Conservation (phyloP, 176 grass and related monocot genomes). For the Musa schizocarpa region DNA sequence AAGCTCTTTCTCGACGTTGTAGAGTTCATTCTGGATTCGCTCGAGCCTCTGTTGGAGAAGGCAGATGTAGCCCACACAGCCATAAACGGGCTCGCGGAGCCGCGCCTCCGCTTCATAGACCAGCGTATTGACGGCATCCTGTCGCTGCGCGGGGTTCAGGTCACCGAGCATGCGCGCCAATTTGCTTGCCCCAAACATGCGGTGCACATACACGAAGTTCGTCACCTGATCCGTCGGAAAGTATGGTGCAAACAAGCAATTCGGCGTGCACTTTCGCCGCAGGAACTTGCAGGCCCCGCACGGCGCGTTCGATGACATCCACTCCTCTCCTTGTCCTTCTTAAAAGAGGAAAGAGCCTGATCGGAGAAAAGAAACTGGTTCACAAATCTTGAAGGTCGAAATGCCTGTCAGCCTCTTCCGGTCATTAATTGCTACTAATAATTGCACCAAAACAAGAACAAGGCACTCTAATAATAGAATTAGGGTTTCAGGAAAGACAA, state of each 20-base stretch:
- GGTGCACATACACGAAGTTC: conserved; percentile 60
- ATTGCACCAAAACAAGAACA: too few relatives aligned
- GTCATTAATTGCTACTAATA: too few relatives aligned
- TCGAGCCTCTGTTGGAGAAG: conserved; percentile 58
- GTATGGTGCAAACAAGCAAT: conserved; percentile 73
- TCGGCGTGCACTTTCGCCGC: conserved; percentile 60
- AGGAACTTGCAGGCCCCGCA: conserved; percentile 95
- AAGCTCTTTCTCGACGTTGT: neutral
- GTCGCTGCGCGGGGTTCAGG: conserved; percentile 36
- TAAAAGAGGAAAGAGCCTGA: too few relatives aligned
- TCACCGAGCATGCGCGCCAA: conserved; percentile 57
- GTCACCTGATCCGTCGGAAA: conserved; percentile 30
- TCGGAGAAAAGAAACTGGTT: too few relatives aligned
- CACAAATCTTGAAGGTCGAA: too few relatives aligned
- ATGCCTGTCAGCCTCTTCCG: too few relatives aligned
- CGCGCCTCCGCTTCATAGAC: conserved; percentile 79
- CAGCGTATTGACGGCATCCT: conserved; percentile 49
- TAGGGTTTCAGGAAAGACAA: too few relatives aligned
- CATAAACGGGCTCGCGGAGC: conserved; percentile 71
- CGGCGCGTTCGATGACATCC: conserved; percentile 31
- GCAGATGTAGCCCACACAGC: conserved; percentile 62
- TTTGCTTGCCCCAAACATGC: conserved; percentile 80
- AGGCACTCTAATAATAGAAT: too few relatives aligned
- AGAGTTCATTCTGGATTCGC: neutral
- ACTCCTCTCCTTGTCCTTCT: neutral